These are phyloP conservation scores for Blastobotrys elegans DNA, from an alignment of 1,139 yeast genomes.

Conservation along the genomic window DNA sequence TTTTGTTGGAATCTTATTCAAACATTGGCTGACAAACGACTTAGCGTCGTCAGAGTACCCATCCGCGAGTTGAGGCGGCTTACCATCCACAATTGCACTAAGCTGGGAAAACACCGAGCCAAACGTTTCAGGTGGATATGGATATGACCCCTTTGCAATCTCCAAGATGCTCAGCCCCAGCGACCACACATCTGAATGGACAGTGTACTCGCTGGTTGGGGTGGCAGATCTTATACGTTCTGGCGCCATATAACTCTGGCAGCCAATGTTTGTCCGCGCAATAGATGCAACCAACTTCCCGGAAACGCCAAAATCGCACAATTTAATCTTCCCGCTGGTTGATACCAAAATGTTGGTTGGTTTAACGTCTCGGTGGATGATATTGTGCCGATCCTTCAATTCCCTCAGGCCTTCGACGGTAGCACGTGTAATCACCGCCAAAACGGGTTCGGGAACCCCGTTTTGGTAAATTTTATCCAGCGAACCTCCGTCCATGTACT, in stretches of 20 bases:
- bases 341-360: slow-evolving; percentile 88
- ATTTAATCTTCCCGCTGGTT: slow-evolving; percentile 76
- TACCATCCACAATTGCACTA: slow-evolving; percentile 95
- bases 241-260: slow-evolving; percentile 99
- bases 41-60: slow-evolving; percentile 72
- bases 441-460: slow-evolving; percentile 75
- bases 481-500: slow-evolving; percentile 97
- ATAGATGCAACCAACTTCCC: slow-evolving; percentile 94
- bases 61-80: slow-evolving; percentile 71
- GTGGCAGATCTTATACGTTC: slow-evolving; percentile 72
- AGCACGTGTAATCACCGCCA: slow-evolving; percentile 77
- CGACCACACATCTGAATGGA: slow-evolving; percentile 96
- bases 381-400: slow-evolving; percentile 82
- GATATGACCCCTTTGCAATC: slow-evolving; percentile 85
- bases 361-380: slow-evolving; percentile 94
- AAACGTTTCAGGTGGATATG: slow-evolving; percentile 92
- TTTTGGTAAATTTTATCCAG: slow-evolving; percentile 76
- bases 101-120: slow-evolving; percentile 87
- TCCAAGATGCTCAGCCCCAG: slow-evolving; percentile 85
- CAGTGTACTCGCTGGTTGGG: slow-evolving; percentile 67
- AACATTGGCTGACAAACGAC: slow-evolving; percentile 71
- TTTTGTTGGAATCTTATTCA: slow-evolving; percentile 72
- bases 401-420: slow-evolving; percentile 80
- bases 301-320: slow-evolving; percentile 95
- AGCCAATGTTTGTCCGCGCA: slow-evolving; percentile 95